Base-by-base conservation (phyloP, 2,329 filamentous ascomycete species). In the Sporothrix protearum region DNA sequence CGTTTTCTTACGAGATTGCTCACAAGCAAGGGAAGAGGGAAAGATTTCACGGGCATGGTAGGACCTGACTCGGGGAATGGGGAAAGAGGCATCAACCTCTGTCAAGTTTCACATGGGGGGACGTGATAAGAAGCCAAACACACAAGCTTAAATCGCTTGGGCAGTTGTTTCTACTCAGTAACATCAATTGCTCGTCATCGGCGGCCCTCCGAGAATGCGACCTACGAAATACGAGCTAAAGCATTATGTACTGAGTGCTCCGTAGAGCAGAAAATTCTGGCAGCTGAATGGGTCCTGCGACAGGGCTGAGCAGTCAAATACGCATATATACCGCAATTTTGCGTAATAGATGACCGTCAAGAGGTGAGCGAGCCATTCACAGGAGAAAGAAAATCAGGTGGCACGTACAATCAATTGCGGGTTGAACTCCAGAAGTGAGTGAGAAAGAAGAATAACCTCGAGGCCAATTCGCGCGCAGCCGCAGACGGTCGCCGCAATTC, bases 311-410 rank as follows among this genome's bases (percentile, higher is more conserved):
- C 1, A 8, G 19, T 7, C 67, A 59, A 69, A 69, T 69, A n/a
- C n/a, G n/a, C n/a, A n/a, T n/a, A n/a, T n/a, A 68, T 68, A 55
- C 66, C 66, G 49, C 67, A 69, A 42, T 14, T 51, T 30, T 57
- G 67, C 36, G 67, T 47, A 33, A 45, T 30, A 59, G 42, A 45
- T 28, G 66, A 16, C 42, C 33, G 49, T 33, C 39, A 36, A 53
- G 28, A 45, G 53, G 53, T 57, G 53, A 33, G n/a, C 49, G 49
- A 53, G 49, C 49, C 53, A 57, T 33, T 36, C 5, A 33, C 28
- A 33, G 49, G 49, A 53, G 49, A 22, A 42, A n/a, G 19, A 45
- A 5, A 33, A 16, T 22, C 19, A 28, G 9, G 33, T 25, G 33
- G 42, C 28, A 57, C 53, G 12, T 33, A 5, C 28, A 57, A 47